Evolutionary conservation across 169 alveolate genomes (phyloP).

Genomic region (Cryptosporidium sp.): DNA sequence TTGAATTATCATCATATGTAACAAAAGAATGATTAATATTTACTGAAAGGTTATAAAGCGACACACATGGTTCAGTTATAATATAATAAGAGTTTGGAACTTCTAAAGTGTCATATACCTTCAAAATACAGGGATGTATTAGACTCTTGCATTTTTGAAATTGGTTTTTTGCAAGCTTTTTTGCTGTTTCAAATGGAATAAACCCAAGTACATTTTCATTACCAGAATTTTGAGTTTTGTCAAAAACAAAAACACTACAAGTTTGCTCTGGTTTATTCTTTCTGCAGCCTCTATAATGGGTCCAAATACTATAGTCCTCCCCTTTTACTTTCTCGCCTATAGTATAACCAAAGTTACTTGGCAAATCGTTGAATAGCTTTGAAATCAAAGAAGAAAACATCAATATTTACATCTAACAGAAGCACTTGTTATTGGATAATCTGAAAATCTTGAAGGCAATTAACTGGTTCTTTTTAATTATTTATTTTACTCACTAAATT

Average conservation of each 20-base stretch:
- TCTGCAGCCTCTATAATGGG: conserved; percentile 63
- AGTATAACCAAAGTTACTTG: conserved; percentile 69
- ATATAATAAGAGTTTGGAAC: conserved; percentile 56
- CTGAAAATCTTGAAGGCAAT: neutral
- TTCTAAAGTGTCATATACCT: conserved; percentile 65
- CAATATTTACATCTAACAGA: conserved; percentile 21
- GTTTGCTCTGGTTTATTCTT: conserved; percentile 59
- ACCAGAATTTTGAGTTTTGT: conserved; percentile 11
- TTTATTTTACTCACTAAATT: neutral
- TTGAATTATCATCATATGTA: conserved; percentile 4
- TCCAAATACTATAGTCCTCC: conserved; percentile 65
- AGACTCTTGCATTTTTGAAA: conserved; percentile 62
- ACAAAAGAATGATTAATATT: conserved; percentile 4
- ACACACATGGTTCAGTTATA: conserved; percentile 65
- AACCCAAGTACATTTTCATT: conserved; percentile 37
- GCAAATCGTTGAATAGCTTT: conserved; percentile 61
- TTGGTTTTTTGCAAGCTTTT: conserved; percentile 64
- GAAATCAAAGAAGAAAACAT: conserved; percentile 71
- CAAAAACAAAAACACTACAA: conserved; percentile 70
- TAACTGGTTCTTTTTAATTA: neutral
- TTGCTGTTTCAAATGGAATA: conserved; percentile 13
- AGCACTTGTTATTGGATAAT: neutral
- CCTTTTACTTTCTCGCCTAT: conserved; percentile 69
- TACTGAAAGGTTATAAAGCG: conserved; percentile 28
- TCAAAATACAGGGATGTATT: conserved; percentile 60